phyloP scores from a whole-genome alignment of 345 rosid species.

The Anacardium occidentale region DNA sequence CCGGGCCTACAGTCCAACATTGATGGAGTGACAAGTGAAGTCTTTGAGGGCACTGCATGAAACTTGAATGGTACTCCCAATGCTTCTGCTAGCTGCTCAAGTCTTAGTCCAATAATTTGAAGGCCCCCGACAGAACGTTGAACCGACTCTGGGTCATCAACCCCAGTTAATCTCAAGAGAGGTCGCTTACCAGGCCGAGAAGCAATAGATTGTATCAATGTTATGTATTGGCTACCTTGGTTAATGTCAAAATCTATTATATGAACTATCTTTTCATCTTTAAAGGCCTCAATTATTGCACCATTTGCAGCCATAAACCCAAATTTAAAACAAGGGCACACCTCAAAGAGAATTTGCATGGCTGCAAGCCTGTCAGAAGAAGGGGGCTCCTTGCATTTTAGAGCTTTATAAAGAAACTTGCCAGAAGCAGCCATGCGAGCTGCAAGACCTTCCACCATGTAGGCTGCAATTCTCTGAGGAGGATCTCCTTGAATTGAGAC shows the following conservation, averaged over 20 bases:
- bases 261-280: constrained; percentile 73
- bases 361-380: constrained; percentile 93
- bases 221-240: constrained; percentile 94
- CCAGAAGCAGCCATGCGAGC: constrained; percentile 95
- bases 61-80: constrained; percentile 69
- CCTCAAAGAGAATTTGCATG: constrained; percentile 95
- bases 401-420: constrained; percentile 72
- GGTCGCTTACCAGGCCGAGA: constrained; percentile 48
- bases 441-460: constrained; percentile 98
- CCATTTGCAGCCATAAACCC: constrained; percentile 94
- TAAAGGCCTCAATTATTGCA: constrained; percentile 72
- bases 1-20: constrained; percentile 58
- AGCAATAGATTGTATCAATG: constrained; percentile 70
- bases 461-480: constrained; percentile 87
- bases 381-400: constrained; percentile 98
- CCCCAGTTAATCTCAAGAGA: constrained; percentile 74
- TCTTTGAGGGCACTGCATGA: constrained; percentile 66
- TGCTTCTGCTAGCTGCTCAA: constrained; percentile 67
- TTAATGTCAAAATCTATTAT: constrained; percentile 86
- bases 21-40: constrained; percentile 65
- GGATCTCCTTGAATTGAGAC: constrained; percentile 98
- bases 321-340: constrained; percentile 95
- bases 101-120: constrained; percentile 71
- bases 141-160: constrained; percentile 95
- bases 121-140: constrained; percentile 84